Evolutionary conservation across 2,329 filamentous ascomycete genomes (phyloP), one percentile per base, ranked within the genome.

Genomic region (Mollisiaceae sp.): DNA sequence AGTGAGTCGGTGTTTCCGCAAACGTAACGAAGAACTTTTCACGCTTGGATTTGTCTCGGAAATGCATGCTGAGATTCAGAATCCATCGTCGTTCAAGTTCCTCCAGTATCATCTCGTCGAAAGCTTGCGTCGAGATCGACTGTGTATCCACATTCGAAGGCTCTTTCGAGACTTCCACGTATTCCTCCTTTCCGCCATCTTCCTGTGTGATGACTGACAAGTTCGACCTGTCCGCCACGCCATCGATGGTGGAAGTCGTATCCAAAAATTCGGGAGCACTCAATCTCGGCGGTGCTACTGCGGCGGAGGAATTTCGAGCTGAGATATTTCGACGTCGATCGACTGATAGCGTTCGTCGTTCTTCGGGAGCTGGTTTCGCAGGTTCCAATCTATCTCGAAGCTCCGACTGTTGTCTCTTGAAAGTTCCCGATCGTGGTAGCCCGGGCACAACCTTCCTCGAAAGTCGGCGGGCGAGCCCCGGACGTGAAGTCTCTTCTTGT

Each of bases 1-100:
- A 97, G 67, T 87, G 82, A 68, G 87, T 90, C 4, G 92, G 89
- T 57, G 86, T 85, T 77, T 97, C 91, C 57, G 93, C 92, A 77
- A 92, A 99, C 0, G 95, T 98, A 69, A 99, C 89, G 77, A 98
- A 99, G 81, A 98, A 98, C 78, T 99, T 99, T 78, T 99, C 95
- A 52, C 94, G 87, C 72, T 92, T 91, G 14, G 94, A 96, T 73
- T 91, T 90, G 79, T 99, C 95, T 65, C 94, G 88, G 78, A 97
- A 99, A 78, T 97, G 93, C 95, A 99, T 97, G 79, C 93, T 97
- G 66, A 98, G 85, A 75, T 99, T 99, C 71, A 99, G 82, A 66
- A 99, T 98, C 95, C 95, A 99, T 74, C 86, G 89, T 67, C 84
- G 86, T 74, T 97, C 93, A 63, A 97, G 84, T 78, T 98, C 94